Percentiles rank a stretch among this genome's conserved stretches.
phyloP scores from a whole-genome alignment of 345 rosid species.

The Populus deltoides region DNA sequence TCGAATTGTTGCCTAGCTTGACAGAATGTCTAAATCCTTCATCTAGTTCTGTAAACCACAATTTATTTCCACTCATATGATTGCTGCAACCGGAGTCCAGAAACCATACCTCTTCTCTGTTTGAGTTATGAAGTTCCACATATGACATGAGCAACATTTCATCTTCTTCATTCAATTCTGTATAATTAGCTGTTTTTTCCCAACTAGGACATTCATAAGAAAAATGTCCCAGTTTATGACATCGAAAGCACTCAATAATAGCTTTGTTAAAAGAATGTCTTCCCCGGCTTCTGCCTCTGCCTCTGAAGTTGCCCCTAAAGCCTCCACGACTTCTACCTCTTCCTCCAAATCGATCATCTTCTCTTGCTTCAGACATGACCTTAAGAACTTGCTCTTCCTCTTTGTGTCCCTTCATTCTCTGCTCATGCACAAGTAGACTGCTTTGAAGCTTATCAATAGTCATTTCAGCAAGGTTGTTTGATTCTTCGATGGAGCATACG shows the following conservation, averaged over 20 bases:
- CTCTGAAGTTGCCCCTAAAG: too few species aligned
- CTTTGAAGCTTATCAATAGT: not conserved
- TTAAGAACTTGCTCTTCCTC: not conserved
- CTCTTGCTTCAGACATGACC: not conserved
- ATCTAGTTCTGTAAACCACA: too few species aligned
- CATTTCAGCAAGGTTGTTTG: not conserved
- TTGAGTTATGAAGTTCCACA: not conserved
- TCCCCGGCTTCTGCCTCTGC: not conserved
- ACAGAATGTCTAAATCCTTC: too few species aligned
- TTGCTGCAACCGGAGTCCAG: too few species aligned
- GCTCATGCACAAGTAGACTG: not conserved
- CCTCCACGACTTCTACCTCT: too few species aligned
- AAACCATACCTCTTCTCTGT: too few species aligned
- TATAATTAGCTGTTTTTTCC: not conserved
- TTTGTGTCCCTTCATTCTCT: not conserved
- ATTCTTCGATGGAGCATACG: too few species aligned
- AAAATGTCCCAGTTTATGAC: not conserved
- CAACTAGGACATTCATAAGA: not conserved
- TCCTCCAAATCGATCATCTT: not conserved
- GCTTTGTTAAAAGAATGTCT: not conserved
- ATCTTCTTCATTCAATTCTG: not conserved
- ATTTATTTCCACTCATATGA: too few species aligned
- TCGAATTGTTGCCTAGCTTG: too few species aligned
- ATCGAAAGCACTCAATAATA: too few species aligned
- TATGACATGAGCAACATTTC: not conserved